Evolutionary conservation across 345 rosid genomes (phyloP), one percentile per base, ranked within the genome.

Genomic region (Syzygium grande): DNA sequence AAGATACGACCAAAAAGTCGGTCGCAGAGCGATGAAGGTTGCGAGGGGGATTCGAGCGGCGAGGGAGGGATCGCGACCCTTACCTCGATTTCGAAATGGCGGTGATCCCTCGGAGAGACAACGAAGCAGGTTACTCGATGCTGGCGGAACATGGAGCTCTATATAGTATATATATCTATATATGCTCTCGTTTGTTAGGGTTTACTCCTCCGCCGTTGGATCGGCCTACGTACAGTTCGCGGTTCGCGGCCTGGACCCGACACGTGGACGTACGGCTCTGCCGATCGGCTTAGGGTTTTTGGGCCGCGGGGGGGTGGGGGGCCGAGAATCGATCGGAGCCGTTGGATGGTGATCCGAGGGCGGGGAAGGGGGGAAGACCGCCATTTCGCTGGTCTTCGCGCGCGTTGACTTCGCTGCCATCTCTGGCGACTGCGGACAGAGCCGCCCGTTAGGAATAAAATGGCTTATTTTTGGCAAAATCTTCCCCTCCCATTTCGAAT

Each of bases 121-220:
- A 23, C 12, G 59, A 25, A 49, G 41, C 11, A 13, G 23, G 6
- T 4, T 56, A 49, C 4, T 19, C 27, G 22, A 23, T 61, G 27
- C 2, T 0, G n/a, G 80, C n/a, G 41, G 6, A 27, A 23, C 15
- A 6, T 7, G 46, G 19, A 2, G 51, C 17, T 7, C 1, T 6
- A n/a, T 51, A 52, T 58, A 58, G n/a, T n/a, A n/a, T n/a, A n/a
- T n/a, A n/a, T n/a, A n/a, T n/a, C n/a, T 5, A 14, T 13, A 27
- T 25, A 15, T 29, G 5, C 79, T 46, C 25, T 78, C 58, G 43
- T 58, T 51, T 17, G 30, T 23, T 86, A 86, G 87, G 87, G 87
- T 86, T 68, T 86, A 27, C 84, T 19, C 54, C 11, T 68, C 49
- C 14, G 27, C 84, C 84, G 87, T 86, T 6, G n/a, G 84, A 86